phyloP scores from a whole-genome alignment of 768 basidiomycete species.

The Tulasnella sp. region DNA sequence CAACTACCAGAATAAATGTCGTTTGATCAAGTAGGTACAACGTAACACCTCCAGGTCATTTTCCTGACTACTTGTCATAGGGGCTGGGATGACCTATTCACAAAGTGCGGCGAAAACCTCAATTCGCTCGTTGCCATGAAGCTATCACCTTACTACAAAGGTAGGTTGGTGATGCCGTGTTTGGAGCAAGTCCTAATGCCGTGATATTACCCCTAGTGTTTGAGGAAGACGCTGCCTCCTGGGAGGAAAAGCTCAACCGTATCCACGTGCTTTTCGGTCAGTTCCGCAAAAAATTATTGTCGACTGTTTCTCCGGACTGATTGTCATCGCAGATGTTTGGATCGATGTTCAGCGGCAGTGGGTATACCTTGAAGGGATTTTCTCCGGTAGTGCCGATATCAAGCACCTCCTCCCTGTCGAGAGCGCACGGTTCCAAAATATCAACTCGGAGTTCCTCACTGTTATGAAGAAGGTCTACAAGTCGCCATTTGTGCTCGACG shows the following conservation, averaged over 20 bases:
- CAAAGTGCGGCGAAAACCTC: conserved; percentile 92
- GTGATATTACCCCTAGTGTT: conserved; percentile 45
- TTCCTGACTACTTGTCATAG: conserved; percentile 29
- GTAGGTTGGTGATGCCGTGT: conserved; percentile 30
- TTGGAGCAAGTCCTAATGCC: conserved; percentile 31
- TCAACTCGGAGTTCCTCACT: conserved; percentile 93
- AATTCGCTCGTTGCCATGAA: conserved; percentile 97
- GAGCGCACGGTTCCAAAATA: conserved; percentile 94
- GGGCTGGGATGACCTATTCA: conserved; percentile 95
- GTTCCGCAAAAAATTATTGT: conserved; percentile 18
- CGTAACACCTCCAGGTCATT: background rate
- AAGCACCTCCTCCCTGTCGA: conserved; percentile 97
- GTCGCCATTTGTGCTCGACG: conserved; percentile 92
- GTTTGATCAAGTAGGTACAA: conserved; percentile 62
- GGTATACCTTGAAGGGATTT: conserved; percentile 99
- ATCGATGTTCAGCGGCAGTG: conserved; percentile 99
- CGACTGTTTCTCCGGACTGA: background rate
- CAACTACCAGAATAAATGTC: conserved; percentile 98
- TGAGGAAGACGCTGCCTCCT: conserved; percentile 83
- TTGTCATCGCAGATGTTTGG: conserved; percentile 67
- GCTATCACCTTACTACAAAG: conserved; percentile 95
- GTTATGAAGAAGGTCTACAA: conserved; percentile 99
- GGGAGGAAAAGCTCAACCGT: conserved; percentile 95
- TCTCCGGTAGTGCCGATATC: conserved; percentile 99
- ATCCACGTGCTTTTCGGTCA: conserved; percentile 91